Conservation (phyloP, 2,329 filamentous ascomycete species). For the Tolypocladium capitatum region DNA sequence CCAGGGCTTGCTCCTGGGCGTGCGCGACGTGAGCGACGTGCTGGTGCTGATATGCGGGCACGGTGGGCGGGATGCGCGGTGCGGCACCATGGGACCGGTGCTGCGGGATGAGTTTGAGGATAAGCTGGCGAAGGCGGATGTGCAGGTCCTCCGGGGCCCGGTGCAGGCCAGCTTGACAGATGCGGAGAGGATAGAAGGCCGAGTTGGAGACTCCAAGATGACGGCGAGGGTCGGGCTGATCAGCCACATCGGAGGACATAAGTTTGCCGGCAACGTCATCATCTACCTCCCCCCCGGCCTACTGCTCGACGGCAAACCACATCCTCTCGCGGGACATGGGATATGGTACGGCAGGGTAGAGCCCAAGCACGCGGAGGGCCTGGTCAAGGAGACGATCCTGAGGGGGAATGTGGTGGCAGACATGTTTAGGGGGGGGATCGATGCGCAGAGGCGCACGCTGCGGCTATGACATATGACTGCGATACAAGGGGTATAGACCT, state of each 20-base stretch:
- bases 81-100: conserved; percentile 66
- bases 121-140: conserved; percentile 36
- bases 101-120: conserved; percentile 57
- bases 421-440: conserved; percentile 59
- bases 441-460: conserved; percentile 37
- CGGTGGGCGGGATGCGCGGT: conserved; percentile 66
- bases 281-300: conserved; percentile 56
- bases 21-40: conserved; percentile 51
- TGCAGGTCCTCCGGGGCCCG: conserved; percentile 33
- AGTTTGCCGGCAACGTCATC: conserved; percentile 76
- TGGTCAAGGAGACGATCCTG: conserved; percentile 57
- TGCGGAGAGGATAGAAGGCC: conserved; percentile 9
- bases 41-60: conserved; percentile 85
- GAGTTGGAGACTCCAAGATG: conserved; percentile 3
- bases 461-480: conserved; percentile 19
- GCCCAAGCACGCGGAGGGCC: conserved; percentile 61
- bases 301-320: conserved; percentile 27
- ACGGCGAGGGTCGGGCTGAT: conserved; percentile 55
- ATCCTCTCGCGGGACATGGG: conserved; percentile 55
- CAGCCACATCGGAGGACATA: conserved; percentile 74
- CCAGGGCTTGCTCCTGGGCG: conserved; percentile 37
- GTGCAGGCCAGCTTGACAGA: conserved; percentile 19
- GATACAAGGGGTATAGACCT: neutral
- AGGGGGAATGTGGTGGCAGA: conserved; percentile 55
- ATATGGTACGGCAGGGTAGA: conserved; percentile 76